These are phyloP conservation scores for Larix sibirica DNA, from an alignment of 83 land plant species.

Conservation along the genomic window DNA sequence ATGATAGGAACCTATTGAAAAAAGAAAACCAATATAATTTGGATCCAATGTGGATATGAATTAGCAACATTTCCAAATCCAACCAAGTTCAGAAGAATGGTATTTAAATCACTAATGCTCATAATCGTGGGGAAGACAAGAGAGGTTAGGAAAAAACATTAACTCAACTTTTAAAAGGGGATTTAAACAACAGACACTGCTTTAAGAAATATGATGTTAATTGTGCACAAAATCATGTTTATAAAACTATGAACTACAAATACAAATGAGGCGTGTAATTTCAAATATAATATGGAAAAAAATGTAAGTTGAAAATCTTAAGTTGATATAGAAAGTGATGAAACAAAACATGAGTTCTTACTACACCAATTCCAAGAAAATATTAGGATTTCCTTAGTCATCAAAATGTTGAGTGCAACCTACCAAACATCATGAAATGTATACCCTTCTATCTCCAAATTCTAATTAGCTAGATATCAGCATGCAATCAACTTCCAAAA, in stretches of 20 bases:
- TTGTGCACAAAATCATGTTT: neutral
- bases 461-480: neutral
- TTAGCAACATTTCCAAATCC: neutral
- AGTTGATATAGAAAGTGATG: neutral
- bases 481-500: neutral
- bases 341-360: conserved; percentile 13
- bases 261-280: neutral
- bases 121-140: conserved; percentile 40
- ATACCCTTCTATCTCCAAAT: conserved; percentile 9
- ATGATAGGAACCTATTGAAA: neutral
- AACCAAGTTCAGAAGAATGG: neutral
- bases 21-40: too few species aligned
- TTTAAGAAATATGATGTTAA: neutral
- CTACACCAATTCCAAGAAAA: conserved; percentile 25
- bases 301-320: neutral
- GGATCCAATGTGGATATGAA: too few species aligned
- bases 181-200: neutral
- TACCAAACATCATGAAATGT: conserved; percentile 6
- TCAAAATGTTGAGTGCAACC: conserved; percentile 15
- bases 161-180: neutral
- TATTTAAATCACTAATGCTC: conserved; percentile 45
- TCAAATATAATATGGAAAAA: neutral
- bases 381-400: conserved; percentile 4
- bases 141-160: neutral
- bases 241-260: conserved; percentile 1